Percentiles rank a stretch among this genome's conserved stretches.
Conservation (phyloP, 371 early-diverging fungal genomes). For the Zopfochytrium polystomum region DNA sequence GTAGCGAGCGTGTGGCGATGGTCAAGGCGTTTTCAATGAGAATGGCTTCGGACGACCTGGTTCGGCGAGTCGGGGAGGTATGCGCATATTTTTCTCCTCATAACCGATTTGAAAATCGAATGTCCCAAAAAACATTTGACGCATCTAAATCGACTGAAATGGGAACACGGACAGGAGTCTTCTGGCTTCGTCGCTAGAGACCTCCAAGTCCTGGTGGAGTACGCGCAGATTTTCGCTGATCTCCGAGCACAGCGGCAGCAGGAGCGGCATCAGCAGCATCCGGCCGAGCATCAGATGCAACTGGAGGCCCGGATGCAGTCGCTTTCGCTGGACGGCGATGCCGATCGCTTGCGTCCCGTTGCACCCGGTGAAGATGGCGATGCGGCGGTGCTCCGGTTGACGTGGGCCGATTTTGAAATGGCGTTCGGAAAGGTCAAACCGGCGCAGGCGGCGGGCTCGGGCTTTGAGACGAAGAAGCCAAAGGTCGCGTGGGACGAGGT, state of each 20-base stretch:
- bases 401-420: constrained; percentile 17
- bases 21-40: background rate
- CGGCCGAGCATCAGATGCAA: background rate
- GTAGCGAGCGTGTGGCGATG: background rate
- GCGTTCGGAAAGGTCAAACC: constrained; percentile 21
- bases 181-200: constrained; percentile 13
- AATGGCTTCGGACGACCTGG: background rate
- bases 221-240: background rate
- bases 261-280: background rate
- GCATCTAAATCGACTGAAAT: no score
- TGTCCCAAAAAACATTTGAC: no score
- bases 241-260: background rate
- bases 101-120: background rate
- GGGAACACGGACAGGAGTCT: no score
- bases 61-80: constrained; percentile 4
- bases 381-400: no score
- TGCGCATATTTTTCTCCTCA: background rate
- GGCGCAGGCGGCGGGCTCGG: constrained; percentile 12
- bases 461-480: constrained; percentile 39
- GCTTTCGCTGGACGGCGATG: background rate
- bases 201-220: constrained; percentile 1
- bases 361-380: constrained; percentile 3
- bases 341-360: background rate
- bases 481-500: constrained; percentile 47
- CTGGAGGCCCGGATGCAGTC: background rate